Evolutionary conservation across 1,284 basidiomycete genomes (phyloP), one percentile per base, ranked within the genome.

Genomic region (Ustilago sp.): DNA sequence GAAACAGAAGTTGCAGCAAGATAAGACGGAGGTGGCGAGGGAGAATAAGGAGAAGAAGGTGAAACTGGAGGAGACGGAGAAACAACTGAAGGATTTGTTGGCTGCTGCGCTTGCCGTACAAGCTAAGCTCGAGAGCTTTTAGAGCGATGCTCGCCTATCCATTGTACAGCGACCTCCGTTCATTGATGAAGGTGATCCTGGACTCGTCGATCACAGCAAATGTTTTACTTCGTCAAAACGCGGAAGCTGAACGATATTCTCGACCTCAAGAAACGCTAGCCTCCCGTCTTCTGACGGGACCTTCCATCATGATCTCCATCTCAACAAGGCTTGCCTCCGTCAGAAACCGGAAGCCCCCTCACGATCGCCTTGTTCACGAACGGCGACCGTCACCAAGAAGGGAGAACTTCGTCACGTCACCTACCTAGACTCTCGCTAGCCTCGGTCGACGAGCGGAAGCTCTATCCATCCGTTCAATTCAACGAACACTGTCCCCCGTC

Each of bases 41-140:
- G 63, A 75, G 39, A 78, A 72, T 35, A 78, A 67, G 62, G 71
- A 67, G 19, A 78, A 78, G 60, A 74, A 75, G 58, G 54, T 48
- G 8, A 71, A 68, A 39, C 23, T 77, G 38, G 75, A 77, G 41
- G 38, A 68, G 54, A 58, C 57, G 8, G 72, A 78, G 47, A 71
- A 63, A 52, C 23, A 59, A 32, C 34, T 74, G 34, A 72, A 74
- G 45, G 68, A 70, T 32, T 19, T 74, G 0, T 8, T 65, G 43
- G 55, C 63, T 12, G 65, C 59, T 38, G 66, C 70, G 1, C 32
- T 67, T 15, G 66, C 59, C 4, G 36, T 77, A 2, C 63, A 63
- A 23, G 58, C 53, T 41, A 65, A 60, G 51, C 67, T 77, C 32
- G 66, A 69, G 56, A 73, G 60, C 57, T 65, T 72, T 28, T 70